Evolutionary conservation across 495 filamentous ascomycete genomes (phyloP).

Genomic region (Aspergillus coremiiformis): DNA sequence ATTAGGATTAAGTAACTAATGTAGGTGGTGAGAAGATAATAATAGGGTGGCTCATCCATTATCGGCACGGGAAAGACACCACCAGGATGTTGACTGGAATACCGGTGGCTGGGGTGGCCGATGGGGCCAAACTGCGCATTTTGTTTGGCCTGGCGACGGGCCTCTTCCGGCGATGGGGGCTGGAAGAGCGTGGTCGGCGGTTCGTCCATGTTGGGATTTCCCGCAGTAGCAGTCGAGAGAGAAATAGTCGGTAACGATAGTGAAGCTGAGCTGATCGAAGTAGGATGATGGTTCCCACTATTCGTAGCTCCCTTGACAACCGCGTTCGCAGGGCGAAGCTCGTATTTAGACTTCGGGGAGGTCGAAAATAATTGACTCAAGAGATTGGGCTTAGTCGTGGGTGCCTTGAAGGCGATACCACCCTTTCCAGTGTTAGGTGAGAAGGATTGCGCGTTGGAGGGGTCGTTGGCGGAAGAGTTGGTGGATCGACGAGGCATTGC

Average conservation of each 20-base stretch:
- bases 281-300: slow-evolving; percentile 48
- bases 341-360: slow-evolving; percentile 49
- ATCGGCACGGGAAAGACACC: slow-evolving; percentile 71
- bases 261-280: slow-evolving; percentile 57
- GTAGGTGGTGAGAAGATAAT: slow-evolving; percentile 92
- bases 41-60: slow-evolving; percentile 95
- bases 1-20: slow-evolving; percentile 95
- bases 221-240: slow-evolving; percentile 78
- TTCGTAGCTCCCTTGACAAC: slow-evolving; percentile 55
- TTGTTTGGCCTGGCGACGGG: slow-evolving; percentile 60
- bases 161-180: slow-evolving; percentile 83
- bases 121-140: slow-evolving; percentile 93
- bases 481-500: slow-evolving; percentile 51
- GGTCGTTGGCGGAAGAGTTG: slow-evolving; percentile 39
- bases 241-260: slow-evolving; percentile 87
- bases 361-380: slow-evolving; percentile 52
- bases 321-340: slow-evolving; percentile 41
- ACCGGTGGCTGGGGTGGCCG: slow-evolving; percentile 68
- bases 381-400: slow-evolving; percentile 61
- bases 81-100: slow-evolving; percentile 77
- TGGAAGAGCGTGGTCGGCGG: slow-evolving; percentile 76
- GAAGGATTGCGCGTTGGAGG: slow-evolving; percentile 37
- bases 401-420: slow-evolving; percentile 37
- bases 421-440: slow-evolving; percentile 44
- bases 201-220: slow-evolving; percentile 68